phyloP scores from a whole-genome alignment of 2,329 filamentous ascomycete genomes.

The Raffaelea arxii region DNA sequence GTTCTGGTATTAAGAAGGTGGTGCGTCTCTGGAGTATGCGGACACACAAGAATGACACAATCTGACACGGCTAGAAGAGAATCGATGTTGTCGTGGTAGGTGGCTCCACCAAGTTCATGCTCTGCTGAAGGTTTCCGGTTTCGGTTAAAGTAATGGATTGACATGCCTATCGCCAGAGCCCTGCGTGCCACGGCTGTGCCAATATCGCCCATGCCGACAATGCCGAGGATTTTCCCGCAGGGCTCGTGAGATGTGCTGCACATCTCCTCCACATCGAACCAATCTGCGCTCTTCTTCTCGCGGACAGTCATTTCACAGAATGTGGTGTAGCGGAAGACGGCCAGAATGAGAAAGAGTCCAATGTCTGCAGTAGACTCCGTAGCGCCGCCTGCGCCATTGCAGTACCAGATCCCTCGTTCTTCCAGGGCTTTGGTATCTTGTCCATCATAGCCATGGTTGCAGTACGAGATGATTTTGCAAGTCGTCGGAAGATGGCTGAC shows the following conservation, averaged over 20 bases:
- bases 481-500: not conserved
- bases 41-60: not conserved
- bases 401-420: not conserved
- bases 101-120: not conserved
- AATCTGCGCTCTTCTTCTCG: not conserved
- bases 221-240: not conserved
- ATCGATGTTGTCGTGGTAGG: not conserved
- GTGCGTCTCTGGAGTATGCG: not conserved
- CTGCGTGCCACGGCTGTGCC: not conserved
- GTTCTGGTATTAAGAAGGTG: not conserved
- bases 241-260: not conserved
- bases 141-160: not conserved
- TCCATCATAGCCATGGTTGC: not conserved
- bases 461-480: not conserved
- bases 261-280: not conserved
- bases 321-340: not conserved
- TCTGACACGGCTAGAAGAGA: not conserved
- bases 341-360: not conserved
- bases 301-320: not conserved
- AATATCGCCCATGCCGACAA: not conserved
- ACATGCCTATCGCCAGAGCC: not conserved
- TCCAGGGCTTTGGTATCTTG: not conserved
- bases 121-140: not conserved
- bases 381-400: not conserved
- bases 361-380: not conserved